Percentiles rank a stretch among this genome's conserved stretches.
phyloP scores from a whole-genome alignment of 768 basidiomycete genomes.

The Pholiota microspora region DNA sequence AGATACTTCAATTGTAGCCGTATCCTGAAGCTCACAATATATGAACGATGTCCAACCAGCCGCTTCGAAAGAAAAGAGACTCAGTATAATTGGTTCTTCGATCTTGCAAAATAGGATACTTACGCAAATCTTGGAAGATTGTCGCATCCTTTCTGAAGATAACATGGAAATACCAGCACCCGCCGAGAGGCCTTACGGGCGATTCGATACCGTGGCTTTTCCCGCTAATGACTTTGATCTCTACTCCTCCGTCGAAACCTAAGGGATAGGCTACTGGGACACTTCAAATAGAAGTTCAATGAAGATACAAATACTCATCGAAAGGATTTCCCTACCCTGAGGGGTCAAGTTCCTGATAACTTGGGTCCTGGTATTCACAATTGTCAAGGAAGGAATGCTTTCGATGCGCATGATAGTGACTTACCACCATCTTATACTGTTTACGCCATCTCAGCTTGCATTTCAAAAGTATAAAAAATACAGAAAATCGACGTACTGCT shows the following conservation, averaged over 20 bases:
- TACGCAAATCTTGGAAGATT: conserved; percentile 84
- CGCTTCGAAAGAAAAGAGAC: conserved; percentile 40
- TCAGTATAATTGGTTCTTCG: neutral
- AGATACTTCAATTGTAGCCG: neutral
- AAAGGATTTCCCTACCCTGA: conserved; percentile 43
- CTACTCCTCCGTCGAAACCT: conserved; percentile 63
- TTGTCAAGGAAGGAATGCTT: too few relatives aligned
- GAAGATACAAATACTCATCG: neutral
- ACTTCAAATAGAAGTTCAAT: conserved; percentile 28
- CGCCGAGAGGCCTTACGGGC: conserved; percentile 87
- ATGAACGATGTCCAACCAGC: conserved; percentile 88
- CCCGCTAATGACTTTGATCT: conserved; percentile 86
- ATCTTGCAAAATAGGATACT: conserved; percentile 24
- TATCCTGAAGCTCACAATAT: conserved; percentile 56
- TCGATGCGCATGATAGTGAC: neutral
- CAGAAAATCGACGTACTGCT: conserved; percentile 34
- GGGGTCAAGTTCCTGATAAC: conserved; percentile 56
- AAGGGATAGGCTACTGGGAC: conserved; percentile 74
- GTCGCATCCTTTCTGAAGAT: conserved; percentile 59
- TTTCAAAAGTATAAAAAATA: neutral
- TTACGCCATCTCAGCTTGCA: neutral
- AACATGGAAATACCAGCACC: conserved; percentile 91
- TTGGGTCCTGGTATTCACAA: neutral
- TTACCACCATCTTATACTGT: conserved; percentile 7
- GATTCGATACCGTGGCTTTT: conserved; percentile 84